phyloP scores from a whole-genome alignment of 306 rosid species.

The Boehmeria nivea region DNA sequence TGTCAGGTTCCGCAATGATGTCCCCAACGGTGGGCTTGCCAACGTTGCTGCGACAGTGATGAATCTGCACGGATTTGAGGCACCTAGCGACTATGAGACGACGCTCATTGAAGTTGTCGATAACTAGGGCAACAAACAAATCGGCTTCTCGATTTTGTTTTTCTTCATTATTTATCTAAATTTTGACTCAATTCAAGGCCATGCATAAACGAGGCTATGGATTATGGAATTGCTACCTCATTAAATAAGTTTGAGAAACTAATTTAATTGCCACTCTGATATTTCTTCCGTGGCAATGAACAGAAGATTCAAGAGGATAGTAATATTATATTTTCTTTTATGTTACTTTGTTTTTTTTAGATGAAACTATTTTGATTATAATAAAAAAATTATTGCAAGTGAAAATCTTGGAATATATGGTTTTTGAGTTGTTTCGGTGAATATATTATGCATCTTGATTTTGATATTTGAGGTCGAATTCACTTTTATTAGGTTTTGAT shows the following conservation, averaged over 20 bases:
- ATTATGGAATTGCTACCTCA: neutral
- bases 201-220: neutral
- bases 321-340: neutral
- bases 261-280: neutral
- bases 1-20: slow-evolving; percentile 61
- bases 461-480: no score
- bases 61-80: slow-evolving; percentile 86
- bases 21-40: slow-evolving; percentile 79
- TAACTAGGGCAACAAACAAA: slow-evolving; percentile 4
- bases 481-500: no score
- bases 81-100: slow-evolving; percentile 88
- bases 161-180: neutral
- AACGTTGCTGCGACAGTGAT: slow-evolving; percentile 96
- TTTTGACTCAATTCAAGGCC: slow-evolving; percentile 23
- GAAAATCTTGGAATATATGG: no score
- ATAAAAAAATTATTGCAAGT: no score
- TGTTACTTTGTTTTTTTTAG: neutral
- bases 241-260: slow-evolving; percentile 21
- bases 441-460: no score
- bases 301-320: neutral
- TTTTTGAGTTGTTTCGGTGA: no score
- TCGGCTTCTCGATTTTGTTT: neutral
- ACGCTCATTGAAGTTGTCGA: slow-evolving; percentile 77
- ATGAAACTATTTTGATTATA: no score
- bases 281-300: neutral